A percentile compares a stretch with the other conserved stretches of the same genome.
Evolutionary conservation across 345 rosid genomes (phyloP).

Genomic region (Erysimum cheiranthoides): DNA sequence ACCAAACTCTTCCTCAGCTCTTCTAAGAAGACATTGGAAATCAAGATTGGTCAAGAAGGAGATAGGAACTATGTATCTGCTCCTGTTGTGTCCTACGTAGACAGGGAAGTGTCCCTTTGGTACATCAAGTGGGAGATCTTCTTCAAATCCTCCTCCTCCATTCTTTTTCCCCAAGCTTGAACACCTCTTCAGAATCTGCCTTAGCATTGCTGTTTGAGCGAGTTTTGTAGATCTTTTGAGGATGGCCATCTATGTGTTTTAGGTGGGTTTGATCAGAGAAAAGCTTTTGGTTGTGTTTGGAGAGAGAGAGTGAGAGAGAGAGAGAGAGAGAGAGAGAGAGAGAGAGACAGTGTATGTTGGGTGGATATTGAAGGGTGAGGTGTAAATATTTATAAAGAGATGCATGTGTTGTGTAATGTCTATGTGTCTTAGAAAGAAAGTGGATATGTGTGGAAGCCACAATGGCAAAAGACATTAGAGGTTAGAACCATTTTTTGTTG

Average conservation of each 20-base stretch:
- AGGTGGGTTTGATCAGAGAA: not conserved
- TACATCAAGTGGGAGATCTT: slow-evolving; percentile 63
- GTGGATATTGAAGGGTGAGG: slow-evolving; percentile 18
- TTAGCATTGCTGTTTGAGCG: slow-evolving; percentile 57
- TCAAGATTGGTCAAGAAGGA: slow-evolving; percentile 67
- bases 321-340: slow-evolving; percentile 23
- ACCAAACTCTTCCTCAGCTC: slow-evolving; percentile 87
- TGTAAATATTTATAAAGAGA: slow-evolving; percentile 33
- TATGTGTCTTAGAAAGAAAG: slow-evolving; percentile 21
- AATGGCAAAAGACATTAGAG: slow-evolving; percentile 51
- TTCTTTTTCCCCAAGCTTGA: slow-evolving; percentile 67
- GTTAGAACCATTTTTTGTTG: slow-evolving; percentile 49
- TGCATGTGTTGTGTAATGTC: slow-evolving; percentile 32
- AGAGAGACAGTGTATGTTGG: slow-evolving; percentile 10
- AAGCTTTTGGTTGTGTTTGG: not conserved
- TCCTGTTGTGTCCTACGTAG: slow-evolving; percentile 72
- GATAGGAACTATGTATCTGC: slow-evolving; percentile 74
- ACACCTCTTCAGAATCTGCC: slow-evolving; percentile 67
- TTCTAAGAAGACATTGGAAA: slow-evolving; percentile 70
- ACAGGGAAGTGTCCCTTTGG: slow-evolving; percentile 87
- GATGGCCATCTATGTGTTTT: slow-evolving; percentile 49
- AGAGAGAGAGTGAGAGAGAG: slow-evolving; percentile 22
- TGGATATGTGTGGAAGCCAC: slow-evolving; percentile 38
- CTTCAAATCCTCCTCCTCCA: slow-evolving; percentile 40
- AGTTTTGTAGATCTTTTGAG: slow-evolving; percentile 56